Evolutionary conservation across 2,329 filamentous ascomycete species (phyloP).

Genomic region (Monosporascus ibericus): DNA sequence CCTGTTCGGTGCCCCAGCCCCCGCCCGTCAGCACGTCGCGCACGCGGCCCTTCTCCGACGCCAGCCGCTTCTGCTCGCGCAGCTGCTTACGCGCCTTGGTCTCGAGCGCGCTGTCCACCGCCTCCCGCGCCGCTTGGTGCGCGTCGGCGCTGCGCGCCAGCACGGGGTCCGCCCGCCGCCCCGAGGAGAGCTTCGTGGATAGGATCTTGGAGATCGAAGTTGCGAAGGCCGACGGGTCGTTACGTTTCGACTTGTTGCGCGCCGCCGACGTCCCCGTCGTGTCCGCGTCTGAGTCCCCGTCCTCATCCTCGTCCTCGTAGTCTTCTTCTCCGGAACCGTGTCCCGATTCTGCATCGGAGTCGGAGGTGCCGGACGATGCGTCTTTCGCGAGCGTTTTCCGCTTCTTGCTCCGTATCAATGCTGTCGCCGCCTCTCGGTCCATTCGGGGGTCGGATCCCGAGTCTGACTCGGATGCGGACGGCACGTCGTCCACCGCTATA

Average conservation of each 20-base stretch:
- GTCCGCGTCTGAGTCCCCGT: conserved; percentile 29
- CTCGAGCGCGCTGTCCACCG: conserved; percentile 73
- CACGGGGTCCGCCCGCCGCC: conserved; percentile 84
- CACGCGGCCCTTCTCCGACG: conserved; percentile 80
- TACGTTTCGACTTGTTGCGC: conserved; percentile 66
- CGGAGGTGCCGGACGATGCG: conserved; percentile 13
- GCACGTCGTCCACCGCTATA: conserved; percentile 44
- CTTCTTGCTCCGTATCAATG: conserved; percentile 13
- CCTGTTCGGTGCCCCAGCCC: conserved; percentile 37
- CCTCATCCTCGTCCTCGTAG: conserved; percentile 35
- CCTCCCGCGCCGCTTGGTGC: conserved; percentile 62
- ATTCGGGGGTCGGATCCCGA: conserved; percentile 29
- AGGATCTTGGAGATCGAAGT: conserved; percentile 92
- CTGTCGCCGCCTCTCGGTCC: conserved; percentile 24
- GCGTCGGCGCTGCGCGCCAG: conserved; percentile 75
- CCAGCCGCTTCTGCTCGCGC: conserved; percentile 71
- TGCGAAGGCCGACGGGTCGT: conserved; percentile 86
- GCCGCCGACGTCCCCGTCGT: conserved; percentile 23
- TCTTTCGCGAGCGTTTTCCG: conserved; percentile 14
- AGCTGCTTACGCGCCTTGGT: conserved; percentile 73
- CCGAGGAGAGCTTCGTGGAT: conserved; percentile 75
- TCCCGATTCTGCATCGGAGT: conserved; percentile 19
- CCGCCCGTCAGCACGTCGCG: conserved; percentile 70
- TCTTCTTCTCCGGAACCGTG: conserved; percentile 31
- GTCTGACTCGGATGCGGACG: conserved; percentile 21